These are phyloP conservation scores for Lactarius evosmus DNA, from an alignment of 768 basidiomycete genomes.

Conservation along the genomic window DNA sequence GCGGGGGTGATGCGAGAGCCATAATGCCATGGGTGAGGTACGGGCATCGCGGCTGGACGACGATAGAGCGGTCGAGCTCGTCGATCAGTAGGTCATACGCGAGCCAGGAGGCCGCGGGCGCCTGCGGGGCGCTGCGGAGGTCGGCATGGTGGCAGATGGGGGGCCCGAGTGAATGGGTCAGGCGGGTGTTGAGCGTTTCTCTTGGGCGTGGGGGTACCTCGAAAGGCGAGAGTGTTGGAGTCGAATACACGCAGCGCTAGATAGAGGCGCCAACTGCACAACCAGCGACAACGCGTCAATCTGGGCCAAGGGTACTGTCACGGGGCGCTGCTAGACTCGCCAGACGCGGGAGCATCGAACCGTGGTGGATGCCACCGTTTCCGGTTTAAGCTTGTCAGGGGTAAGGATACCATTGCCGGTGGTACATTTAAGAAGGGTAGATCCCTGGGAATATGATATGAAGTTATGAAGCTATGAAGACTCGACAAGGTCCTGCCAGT, in stretches of 20 bases:
- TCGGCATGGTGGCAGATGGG: constrained; percentile 33
- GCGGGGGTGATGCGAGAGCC: constrained; percentile 41
- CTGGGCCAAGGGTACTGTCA: constrained; percentile 19
- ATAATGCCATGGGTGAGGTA: constrained; percentile 77
- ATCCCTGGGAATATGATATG: too few species aligned
- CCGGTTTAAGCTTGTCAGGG: not conserved
- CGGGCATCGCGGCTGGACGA: constrained; percentile 52
- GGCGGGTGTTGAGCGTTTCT: not conserved
- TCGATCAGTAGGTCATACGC: constrained; percentile 33
- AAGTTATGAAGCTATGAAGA: too few species aligned
- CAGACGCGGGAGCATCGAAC: not conserved
- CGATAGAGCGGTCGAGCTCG: constrained; percentile 59
- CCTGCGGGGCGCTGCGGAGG: constrained; percentile 31
- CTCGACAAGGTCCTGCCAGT: too few species aligned
- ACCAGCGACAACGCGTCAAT: constrained; percentile 14
- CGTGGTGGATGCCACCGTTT: not conserved
- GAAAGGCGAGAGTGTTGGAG: not conserved
- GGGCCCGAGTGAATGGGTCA: constrained; percentile 20
- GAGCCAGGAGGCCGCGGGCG: constrained; percentile 35
- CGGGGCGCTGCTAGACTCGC: not conserved
- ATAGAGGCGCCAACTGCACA: constrained; percentile 15
- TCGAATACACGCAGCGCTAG: not conserved
- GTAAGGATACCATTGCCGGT: not conserved
- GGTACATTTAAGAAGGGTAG: too few species aligned
- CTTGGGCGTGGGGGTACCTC: not conserved